Percentiles rank a stretch among this genome's conserved stretches.
phyloP scores from a whole-genome alignment of 108 stramenopile species.

The Craspedostauros australis region DNA sequence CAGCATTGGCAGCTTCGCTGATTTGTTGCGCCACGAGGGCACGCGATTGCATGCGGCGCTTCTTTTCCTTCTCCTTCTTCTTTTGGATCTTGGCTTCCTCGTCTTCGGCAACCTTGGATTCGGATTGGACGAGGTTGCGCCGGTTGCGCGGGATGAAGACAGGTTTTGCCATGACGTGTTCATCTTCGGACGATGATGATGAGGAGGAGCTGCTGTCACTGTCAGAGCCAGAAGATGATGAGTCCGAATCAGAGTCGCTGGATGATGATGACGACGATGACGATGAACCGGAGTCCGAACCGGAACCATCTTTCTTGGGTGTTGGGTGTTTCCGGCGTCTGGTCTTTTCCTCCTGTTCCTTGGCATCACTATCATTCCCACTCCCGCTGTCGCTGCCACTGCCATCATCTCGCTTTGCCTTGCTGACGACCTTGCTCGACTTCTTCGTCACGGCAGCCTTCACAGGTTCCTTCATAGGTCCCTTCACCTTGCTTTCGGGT shows the following conservation, averaged over 20 bases:
- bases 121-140: conserved; percentile 36
- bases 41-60: conserved; percentile 62
- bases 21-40: conserved; percentile 61
- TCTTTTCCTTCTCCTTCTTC: conserved; percentile 32
- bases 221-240: conserved; percentile 20
- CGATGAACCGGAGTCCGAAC: too few species aligned
- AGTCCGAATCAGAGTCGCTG: conserved; percentile 9
- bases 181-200: conserved; percentile 19
- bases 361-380: background rate
- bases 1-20: background rate
- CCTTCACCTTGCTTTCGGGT: conserved; percentile 1
- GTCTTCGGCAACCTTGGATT: conserved; percentile 42
- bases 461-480: background rate
- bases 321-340: background rate
- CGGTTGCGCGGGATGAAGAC: conserved; percentile 72
- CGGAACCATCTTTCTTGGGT: background rate
- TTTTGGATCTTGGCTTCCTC: conserved; percentile 31
- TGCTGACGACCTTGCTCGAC: conserved; percentile 2
- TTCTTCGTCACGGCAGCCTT: conserved; percentile 1
- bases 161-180: conserved; percentile 43
- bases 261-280: conserved; percentile 26
- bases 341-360: background rate
- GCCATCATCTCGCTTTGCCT: background rate
- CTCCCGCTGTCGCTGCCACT: background rate
- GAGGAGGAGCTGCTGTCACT: conserved; percentile 22